Conservation (phyloP, 2,329 filamentous ascomycete genomes). For the Ilyonectria robusta region DNA sequence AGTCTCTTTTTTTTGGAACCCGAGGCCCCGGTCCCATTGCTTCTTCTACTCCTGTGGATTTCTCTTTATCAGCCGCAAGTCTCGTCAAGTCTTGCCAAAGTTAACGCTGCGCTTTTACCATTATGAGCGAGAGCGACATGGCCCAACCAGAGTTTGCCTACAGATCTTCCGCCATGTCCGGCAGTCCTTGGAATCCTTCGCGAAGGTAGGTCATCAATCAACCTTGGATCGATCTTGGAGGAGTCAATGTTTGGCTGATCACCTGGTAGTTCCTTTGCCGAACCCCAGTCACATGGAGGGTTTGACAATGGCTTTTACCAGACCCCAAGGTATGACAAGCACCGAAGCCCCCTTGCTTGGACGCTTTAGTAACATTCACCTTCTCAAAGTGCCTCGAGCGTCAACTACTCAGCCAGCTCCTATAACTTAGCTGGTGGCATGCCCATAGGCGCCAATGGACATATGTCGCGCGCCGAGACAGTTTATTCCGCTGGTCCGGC, state of each 20-base stretch:
- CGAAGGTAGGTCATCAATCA: constrained; percentile 63
- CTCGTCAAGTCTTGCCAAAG: constrained; percentile 43
- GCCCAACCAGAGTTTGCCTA: constrained; percentile 64
- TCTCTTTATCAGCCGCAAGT: constrained; percentile 50
- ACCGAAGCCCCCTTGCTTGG: constrained; percentile 32
- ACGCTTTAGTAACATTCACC: constrained; percentile 52
- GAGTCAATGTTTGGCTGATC: constrained; percentile 43
- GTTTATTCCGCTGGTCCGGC: constrained; percentile 56
- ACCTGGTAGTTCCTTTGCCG: constrained; percentile 50
- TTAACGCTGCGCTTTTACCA: constrained; percentile 46
- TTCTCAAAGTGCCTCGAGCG: constrained; percentile 53
- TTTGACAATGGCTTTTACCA: constrained; percentile 57
- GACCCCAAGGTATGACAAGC: constrained; percentile 56
- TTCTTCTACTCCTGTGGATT: constrained; percentile 47
- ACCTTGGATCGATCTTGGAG: constrained; percentile 24
- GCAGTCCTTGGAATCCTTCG: constrained; percentile 65
- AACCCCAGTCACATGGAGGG: constrained; percentile 50
- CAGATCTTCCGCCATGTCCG: constrained; percentile 61
- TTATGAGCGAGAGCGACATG: constrained; percentile 59
- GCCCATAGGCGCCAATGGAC: constrained; percentile 52
- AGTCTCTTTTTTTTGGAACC: constrained; percentile 47
- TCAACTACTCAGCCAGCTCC: constrained; percentile 57
- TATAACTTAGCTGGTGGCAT: constrained; percentile 48
- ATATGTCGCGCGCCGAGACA: constrained; percentile 57
- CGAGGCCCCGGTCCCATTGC: constrained; percentile 43